Percentiles rank a stretch among this genome's conserved stretches.
These are phyloP conservation scores for Colletotrichum shisoi DNA, from an alignment of 2,329 filamentous ascomycete species.

Conservation along the genomic window DNA sequence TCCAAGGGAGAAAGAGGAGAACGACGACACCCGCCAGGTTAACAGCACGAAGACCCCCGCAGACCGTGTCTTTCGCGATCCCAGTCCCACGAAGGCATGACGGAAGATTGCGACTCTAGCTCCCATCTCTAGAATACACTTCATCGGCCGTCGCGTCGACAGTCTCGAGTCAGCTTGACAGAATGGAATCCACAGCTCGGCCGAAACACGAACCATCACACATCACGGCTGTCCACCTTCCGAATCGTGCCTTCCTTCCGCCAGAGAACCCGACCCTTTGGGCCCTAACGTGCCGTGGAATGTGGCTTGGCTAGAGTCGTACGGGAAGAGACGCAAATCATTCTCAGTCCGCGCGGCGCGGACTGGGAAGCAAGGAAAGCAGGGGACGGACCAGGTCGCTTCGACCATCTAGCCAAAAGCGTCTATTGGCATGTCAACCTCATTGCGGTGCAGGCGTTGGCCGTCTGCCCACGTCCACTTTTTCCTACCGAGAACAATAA, in stretches of 20 bases:
- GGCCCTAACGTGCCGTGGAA: slow-evolving; percentile 15
- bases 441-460: not conserved
- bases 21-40: not conserved
- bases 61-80: not conserved
- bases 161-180: slow-evolving; percentile 2
- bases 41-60: no score
- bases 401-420: slow-evolving; percentile 2
- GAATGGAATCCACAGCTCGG: not conserved
- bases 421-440: not conserved
- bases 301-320: not conserved
- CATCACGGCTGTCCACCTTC: no score
- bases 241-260: not conserved
- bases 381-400: slow-evolving; percentile 16
- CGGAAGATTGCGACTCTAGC: not conserved
- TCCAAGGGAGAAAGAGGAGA: not conserved
- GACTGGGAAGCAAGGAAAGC: not conserved
- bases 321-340: not conserved
- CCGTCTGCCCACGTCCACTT: not conserved
- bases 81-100: not conserved
- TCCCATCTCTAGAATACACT: not conserved
- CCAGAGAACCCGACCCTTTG: slow-evolving; percentile 12
- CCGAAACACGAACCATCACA: not conserved
- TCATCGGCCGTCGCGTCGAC: not conserved
- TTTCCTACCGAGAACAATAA: not conserved
- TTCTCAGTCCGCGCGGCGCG: not conserved